Conservation (phyloP, 1,284 basidiomycete species). For the Exsudoporus floridanus region DNA sequence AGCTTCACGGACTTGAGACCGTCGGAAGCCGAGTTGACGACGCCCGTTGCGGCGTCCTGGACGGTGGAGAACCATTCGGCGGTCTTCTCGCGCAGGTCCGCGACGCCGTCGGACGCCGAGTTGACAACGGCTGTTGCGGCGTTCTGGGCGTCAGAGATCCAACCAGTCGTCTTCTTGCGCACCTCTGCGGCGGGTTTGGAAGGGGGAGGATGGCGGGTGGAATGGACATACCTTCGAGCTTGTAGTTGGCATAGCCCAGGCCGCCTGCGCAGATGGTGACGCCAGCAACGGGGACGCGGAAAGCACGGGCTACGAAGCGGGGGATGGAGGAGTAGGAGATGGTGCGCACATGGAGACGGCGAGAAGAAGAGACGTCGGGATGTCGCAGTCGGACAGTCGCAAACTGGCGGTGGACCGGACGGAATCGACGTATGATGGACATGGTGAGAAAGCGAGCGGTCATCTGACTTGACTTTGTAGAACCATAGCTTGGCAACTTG, state of each 20-base stretch:
- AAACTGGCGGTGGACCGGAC: neutral
- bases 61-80: neutral
- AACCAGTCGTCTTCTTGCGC: slow-evolving; percentile 62
- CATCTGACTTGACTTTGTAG: too few species aligned
- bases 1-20: slow-evolving; percentile 62
- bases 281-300: slow-evolving; percentile 82
- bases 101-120: slow-evolving; percentile 56
- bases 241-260: slow-evolving; percentile 89
- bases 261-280: slow-evolving; percentile 88
- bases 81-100: neutral
- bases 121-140: slow-evolving; percentile 65
- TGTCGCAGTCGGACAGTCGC: slow-evolving; percentile 37
- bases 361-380: slow-evolving; percentile 48
- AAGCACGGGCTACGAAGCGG: slow-evolving; percentile 77
- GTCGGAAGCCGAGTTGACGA: slow-evolving; percentile 48
- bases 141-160: slow-evolving; percentile 66
- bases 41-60: neutral
- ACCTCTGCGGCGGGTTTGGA: slow-evolving; percentile 51
- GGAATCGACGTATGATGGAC: neutral
- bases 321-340: slow-evolving; percentile 85
- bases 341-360: slow-evolving; percentile 69
- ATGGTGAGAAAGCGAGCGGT: slow-evolving; percentile 2
- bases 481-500: too few species aligned
- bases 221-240: slow-evolving; percentile 75
- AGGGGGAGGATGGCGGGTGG: too few species aligned